Base-by-base conservation (phyloP, 1,284 basidiomycete genomes). In the Coniophora puteana region DNA sequence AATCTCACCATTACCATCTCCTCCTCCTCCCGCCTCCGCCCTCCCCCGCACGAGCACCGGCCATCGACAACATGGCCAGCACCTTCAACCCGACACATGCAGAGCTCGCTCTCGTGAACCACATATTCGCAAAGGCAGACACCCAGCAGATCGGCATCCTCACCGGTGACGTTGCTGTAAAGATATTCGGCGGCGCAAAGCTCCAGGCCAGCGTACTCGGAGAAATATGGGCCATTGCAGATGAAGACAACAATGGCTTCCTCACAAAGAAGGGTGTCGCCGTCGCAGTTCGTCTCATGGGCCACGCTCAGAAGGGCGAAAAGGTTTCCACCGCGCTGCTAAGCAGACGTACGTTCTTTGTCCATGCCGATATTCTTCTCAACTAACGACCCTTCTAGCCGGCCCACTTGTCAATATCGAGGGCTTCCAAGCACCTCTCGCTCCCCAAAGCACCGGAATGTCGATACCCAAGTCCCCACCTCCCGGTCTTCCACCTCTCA, bases 191-290 rank as follows among this genome's bases (percentile, higher is more conserved):
- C 45, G 83, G 89, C 41, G 83, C 90, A 33, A 85, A 86, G 53
- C 76, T 95, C 41, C 66, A 79, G 22, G 81, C 89, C 7, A 68
- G 74, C n/a, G 73, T 78, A 25, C 82, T 99, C 44, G 93, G 93
- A 30, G 89, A 96, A 68, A 86, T 99, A 53, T 99, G 96, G 95
- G 78, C 74, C 40, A 68, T 98, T 46, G 85, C 93, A 29, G 96
- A 99, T 69, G 84, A 87, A 38, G 86, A 92, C 33, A 93, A 96
- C 70, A 89, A 89, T 48, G 94, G 94, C 4, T 93, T 87, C 66
- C 75, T 99, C 42, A 86, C 91, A 12, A 80, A 77, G 50, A 91
- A 89, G 53, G 88, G 87, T 28, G 88, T 93, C 57, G 83, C 89
- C 32, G 74, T 89, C 46, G 93, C 91, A 8, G 72, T 96, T 20